Percentiles rank a stretch among this genome's conserved stretches.
These are phyloP conservation scores for Paramecium sonneborni DNA, from an alignment of 73 alveolate genomes.

Conservation along the genomic window DNA sequence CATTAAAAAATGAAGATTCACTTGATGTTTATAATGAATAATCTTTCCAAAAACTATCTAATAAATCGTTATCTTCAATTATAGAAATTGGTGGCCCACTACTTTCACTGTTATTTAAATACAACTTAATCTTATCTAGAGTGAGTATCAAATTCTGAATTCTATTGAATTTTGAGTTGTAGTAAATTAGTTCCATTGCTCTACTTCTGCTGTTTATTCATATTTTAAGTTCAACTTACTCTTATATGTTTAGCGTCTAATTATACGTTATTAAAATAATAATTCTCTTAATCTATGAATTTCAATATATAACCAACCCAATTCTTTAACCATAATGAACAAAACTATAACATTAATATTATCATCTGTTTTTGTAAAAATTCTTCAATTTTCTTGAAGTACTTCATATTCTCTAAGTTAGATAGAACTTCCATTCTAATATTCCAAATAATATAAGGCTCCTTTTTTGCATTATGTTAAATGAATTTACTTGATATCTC, in stretches of 20 bases:
- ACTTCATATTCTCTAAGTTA: slow-evolving; percentile 11
- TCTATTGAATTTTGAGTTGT: slow-evolving; percentile 49
- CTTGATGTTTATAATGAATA: neutral
- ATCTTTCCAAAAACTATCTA: slow-evolving; percentile 26
- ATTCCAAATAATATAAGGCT: slow-evolving; percentile 12
- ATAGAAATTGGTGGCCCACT: slow-evolving; percentile 18
- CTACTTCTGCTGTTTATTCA: slow-evolving; percentile 1
- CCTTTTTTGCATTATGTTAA: neutral
- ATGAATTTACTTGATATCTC: neutral
- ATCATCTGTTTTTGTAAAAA: neutral
- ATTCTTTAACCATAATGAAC: slow-evolving; percentile 86
- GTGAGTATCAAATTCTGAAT: slow-evolving; percentile 65
- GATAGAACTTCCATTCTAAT: neutral
- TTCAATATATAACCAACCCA: slow-evolving; percentile 4
- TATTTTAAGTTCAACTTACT: neutral
- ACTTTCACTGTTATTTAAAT: slow-evolving; percentile 5
- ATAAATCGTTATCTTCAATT: neutral
- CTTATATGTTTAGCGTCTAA: neutral
- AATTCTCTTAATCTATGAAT: slow-evolving; percentile 71
- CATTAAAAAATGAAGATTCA: slow-evolving; percentile 22
- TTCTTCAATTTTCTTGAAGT: neutral
- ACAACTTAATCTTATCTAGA: slow-evolving; percentile 67
- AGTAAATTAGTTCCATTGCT: neutral
- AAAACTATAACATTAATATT: slow-evolving; percentile 40
- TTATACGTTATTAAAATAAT: slow-evolving; percentile 9